Base-by-base conservation (phyloP, 208 protist species). In the Borovskyia barvae region DNA sequence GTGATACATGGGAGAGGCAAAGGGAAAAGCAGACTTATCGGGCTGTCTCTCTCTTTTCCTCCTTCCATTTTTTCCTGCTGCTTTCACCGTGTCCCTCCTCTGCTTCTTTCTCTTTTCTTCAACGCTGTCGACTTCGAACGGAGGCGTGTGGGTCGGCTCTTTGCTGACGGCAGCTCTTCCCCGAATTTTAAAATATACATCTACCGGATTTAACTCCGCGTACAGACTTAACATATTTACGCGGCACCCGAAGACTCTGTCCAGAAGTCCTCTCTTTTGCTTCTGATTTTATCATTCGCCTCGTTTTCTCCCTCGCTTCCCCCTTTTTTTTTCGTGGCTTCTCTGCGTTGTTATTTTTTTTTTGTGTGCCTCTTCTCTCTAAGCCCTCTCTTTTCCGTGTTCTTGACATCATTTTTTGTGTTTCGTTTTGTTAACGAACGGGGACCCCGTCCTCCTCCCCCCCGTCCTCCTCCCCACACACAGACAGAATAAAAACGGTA, bases 321-420 rank as follows among this genome's bases (percentile, higher is more conserved):
- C 19, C 20, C 47, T 60, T 47, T 43, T 41, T 45, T 30, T 32
- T 45, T 45, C 15, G 33, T n/a, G n/a, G n/a, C n/a, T n/a, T n/a
- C n/a, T n/a, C n/a, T n/a, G n/a, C n/a, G n/a, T n/a, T n/a, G n/a
- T n/a, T n/a, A n/a, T n/a, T n/a, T n/a, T n/a, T n/a, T n/a, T n/a
- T n/a, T n/a, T n/a, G n/a, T n/a, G n/a, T n/a, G n/a, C n/a, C n/a
- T n/a, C n/a, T n/a, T n/a, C n/a, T n/a, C n/a, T n/a, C n/a, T n/a
- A n/a, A n/a, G n/a, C n/a, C n/a, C n/a, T n/a, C n/a, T n/a, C n/a
- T n/a, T n/a, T n/a, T n/a, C n/a, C n/a, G n/a, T n/a, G n/a, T n/a
- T n/a, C n/a, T n/a, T n/a, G n/a, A n/a, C n/a, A n/a, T n/a, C n/a
- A n/a, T n/a, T n/a, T n/a, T n/a, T n/a, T n/a, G n/a, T n/a, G n/a